Conservation (phyloP, 352 stramenopile genomes). For the Pythium aphanidermatum region DNA sequence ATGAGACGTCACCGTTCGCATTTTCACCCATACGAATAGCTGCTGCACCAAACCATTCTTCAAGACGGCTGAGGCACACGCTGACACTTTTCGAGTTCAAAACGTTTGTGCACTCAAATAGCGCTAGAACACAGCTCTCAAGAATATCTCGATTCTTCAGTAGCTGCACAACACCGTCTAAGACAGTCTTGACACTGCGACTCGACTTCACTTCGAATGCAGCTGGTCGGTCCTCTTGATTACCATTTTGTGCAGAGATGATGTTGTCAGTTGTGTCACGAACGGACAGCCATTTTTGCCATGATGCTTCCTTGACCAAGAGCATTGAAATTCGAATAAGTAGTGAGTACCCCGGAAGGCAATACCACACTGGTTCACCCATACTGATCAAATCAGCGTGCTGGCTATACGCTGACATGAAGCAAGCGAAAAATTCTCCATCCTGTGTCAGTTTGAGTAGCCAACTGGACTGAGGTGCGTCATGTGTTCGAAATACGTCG, state of each 20-base stretch:
- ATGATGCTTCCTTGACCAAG: slow-evolving; percentile 60
- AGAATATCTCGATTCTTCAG: slow-evolving; percentile 56
- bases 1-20: slow-evolving; percentile 26
- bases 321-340: slow-evolving; percentile 54
- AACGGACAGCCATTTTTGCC: slow-evolving; percentile 54
- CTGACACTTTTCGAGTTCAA: slow-evolving; percentile 56
- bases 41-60: slow-evolving; percentile 58
- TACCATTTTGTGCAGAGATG: slow-evolving; percentile 11
- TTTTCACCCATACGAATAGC: slow-evolving; percentile 17
- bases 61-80: slow-evolving; percentile 48
- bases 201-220: slow-evolving; percentile 47
- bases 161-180: slow-evolving; percentile 47
- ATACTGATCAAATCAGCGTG: slow-evolving; percentile 39
- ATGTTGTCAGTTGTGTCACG: slow-evolving; percentile 36
- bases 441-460: slow-evolving; percentile 52
- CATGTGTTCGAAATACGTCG: slow-evolving; percentile 53
- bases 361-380: slow-evolving; percentile 34
- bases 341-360: slow-evolving; percentile 53
- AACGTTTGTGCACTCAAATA: slow-evolving; percentile 75
- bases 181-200: slow-evolving; percentile 43
- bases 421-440: slow-evolving; percentile 67
- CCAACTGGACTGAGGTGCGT: slow-evolving; percentile 33
- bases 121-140: slow-evolving; percentile 54
- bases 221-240: slow-evolving; percentile 20
- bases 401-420: slow-evolving; percentile 54